phyloP scores from a whole-genome alignment of 2,329 filamentous ascomycete genomes.

The Penicillium sp. region DNA sequence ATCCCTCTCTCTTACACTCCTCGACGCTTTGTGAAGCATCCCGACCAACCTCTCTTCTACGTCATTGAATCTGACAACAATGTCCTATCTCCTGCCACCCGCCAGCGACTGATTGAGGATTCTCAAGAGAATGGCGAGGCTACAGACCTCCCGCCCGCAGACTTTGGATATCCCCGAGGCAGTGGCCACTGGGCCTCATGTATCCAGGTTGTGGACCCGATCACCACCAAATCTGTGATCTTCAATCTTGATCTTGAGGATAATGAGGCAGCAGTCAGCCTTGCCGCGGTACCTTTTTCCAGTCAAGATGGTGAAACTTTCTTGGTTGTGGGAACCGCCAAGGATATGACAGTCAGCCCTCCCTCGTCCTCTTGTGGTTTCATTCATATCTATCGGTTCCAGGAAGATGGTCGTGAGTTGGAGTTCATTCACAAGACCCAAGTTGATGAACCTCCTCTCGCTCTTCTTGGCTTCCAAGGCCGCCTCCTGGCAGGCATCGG shows the following conservation, averaged over 20 bases:
- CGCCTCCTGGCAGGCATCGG: conserved; percentile 83
- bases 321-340: conserved; percentile 89
- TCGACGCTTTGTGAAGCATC: conserved; percentile 80
- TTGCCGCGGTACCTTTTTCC: conserved; percentile 78
- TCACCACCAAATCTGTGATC: conserved; percentile 68
- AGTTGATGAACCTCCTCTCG: conserved; percentile 81
- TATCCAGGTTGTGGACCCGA: conserved; percentile 84
- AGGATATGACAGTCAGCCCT: conserved; percentile 79
- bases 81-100: conserved; percentile 75
- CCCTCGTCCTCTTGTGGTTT: conserved; percentile 74
- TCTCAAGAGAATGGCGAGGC: conserved; percentile 69
- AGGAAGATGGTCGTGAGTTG: conserved; percentile 79
- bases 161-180: conserved; percentile 85
- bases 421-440: conserved; percentile 97
- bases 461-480: conserved; percentile 91
- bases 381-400: conserved; percentile 88
- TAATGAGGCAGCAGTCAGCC: conserved; percentile 88
- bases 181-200: conserved; percentile 92
- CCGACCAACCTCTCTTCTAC: conserved; percentile 85
- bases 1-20: conserved; percentile 89
- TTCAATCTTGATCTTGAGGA: conserved; percentile 78
- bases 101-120: conserved; percentile 70
- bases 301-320: conserved; percentile 87
- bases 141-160: conserved; percentile 67
- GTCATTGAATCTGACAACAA: conserved; percentile 93